phyloP scores from a whole-genome alignment of 2,329 filamentous ascomycete species.

The Chaetomiaceae sp. region DNA sequence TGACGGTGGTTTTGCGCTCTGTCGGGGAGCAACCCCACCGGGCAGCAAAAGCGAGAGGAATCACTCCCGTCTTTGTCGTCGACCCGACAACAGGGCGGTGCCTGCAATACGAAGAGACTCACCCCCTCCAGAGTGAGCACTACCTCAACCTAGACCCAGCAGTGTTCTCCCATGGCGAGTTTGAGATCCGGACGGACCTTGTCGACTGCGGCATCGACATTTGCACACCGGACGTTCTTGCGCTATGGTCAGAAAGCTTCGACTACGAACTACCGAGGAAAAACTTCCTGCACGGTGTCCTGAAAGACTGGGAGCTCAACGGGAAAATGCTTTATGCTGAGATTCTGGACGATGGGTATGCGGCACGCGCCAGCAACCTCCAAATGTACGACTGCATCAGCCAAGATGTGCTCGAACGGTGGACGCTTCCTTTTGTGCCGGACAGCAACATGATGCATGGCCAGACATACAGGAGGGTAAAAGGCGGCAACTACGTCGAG shows the following conservation, averaged over 20 bases:
- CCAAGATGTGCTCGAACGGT: constrained; percentile 78
- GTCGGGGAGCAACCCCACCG: constrained; percentile 66
- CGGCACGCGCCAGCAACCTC: constrained; percentile 78
- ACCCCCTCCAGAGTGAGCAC: constrained; percentile 60
- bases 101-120: constrained; percentile 91
- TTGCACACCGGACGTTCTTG: constrained; percentile 91
- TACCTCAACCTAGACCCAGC: constrained; percentile 72
- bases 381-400: constrained; percentile 87
- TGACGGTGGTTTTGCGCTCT: constrained; percentile 89
- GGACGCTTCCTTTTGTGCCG: constrained; percentile 84
- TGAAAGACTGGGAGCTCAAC: constrained; percentile 96
- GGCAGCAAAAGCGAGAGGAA: constrained; percentile 66
- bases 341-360: constrained; percentile 77
- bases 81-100: constrained; percentile 76
- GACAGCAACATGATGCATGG: constrained; percentile 79
- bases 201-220: constrained; percentile 96
- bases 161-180: constrained; percentile 67
- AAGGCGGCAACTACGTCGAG: constrained; percentile 72
- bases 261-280: constrained; percentile 73
- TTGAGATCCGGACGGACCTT: constrained; percentile 81
- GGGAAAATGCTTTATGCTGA: constrained; percentile 95
- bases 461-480: constrained; percentile 69
- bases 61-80: constrained; percentile 80
- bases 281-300: constrained; percentile 75
- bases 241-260: constrained; percentile 94